These are phyloP conservation scores for Euryodendron excelsum DNA, from an alignment of 148 eudicot genomes.

Conservation along the genomic window DNA sequence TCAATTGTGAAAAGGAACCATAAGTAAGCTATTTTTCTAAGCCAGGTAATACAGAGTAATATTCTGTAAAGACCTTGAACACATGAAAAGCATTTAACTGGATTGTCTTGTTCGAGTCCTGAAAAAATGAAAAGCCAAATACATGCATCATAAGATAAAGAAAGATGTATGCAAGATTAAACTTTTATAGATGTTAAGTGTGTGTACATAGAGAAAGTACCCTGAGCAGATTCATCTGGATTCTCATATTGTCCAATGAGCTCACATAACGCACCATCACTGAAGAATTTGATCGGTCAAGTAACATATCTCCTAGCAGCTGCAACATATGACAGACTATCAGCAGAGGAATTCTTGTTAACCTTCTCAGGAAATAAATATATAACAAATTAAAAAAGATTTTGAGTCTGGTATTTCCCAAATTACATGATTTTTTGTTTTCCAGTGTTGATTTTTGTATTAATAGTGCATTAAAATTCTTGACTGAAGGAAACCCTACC, in stretches of 20 bases:
- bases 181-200: too few relatives aligned
- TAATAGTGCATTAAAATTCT: too few relatives aligned
- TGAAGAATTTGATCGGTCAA: slow-evolving; percentile 53
- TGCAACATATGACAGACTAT: slow-evolving; percentile 16
- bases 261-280: slow-evolving; percentile 54
- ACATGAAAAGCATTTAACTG: slow-evolving; percentile 74
- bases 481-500: too few relatives aligned
- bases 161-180: too few relatives aligned
- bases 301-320: slow-evolving; percentile 56
- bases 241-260: slow-evolving; percentile 52
- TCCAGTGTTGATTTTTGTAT: too few relatives aligned
- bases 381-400: too few relatives aligned
- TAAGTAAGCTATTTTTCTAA: not conserved
- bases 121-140: slow-evolving; percentile 7
- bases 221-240: slow-evolving; percentile 66
- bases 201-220: slow-evolving; percentile 17
- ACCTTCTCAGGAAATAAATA: too few relatives aligned
- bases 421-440: not conserved
- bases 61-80: slow-evolving; percentile 53
- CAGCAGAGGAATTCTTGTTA: not conserved
- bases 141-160: not conserved
- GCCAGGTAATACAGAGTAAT: not conserved
- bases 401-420: not conserved
- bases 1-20: not conserved
- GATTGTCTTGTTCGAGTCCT: slow-evolving; percentile 70